Evolutionary conservation across 768 basidiomycete species (phyloP), one percentile per base, ranked within the genome.

Genomic region (Pulveroboletus sp.): DNA sequence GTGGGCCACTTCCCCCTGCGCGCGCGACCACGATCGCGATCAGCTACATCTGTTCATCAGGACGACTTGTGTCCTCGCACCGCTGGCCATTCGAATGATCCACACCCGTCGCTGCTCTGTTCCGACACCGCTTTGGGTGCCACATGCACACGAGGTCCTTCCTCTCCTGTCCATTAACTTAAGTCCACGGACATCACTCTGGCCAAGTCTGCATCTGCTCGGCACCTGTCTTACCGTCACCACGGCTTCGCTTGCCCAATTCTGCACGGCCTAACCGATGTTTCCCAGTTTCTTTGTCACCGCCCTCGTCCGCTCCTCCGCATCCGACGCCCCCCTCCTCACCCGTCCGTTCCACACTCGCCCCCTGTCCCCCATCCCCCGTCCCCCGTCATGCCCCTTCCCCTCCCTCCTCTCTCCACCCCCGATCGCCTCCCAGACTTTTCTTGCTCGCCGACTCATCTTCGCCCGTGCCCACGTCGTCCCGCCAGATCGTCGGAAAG

Each of bases 111-210:
- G 52, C 24, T 39, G n/a, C 47, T 57, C 47, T 57, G 56, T 54
- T 69, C 65, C 61, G 66, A 58, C 59, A 63, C 59, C 43, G 61
- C 49, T 51, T 64, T 59, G 12, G 52, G 66, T 67, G 61, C 56
- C 55, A 68, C 68, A 68, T 68, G 62, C 51, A 63, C 67, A 61
- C 64, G 62, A 63, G 65, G 65, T 54, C 54, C 57, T 67, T 69
- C 68, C 66, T 58, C 57, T 65, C 63, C 59, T 59, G 61, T 65
- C 57, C 48, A 67, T 67, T 67, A 67, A 69, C 69, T 68, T 68
- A 68, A 68, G 57, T 68, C 67, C 67, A 70, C 67, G 67, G 67
- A 70, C 67, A 69, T 68, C 61, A 57, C 59, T 51, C 60, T 57
- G 58, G 51, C 63, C 50, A 49, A 55, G 59, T 56, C 40, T 64